Evolutionary conservation across 169 alveolate species (phyloP), one percentile per base, ranked within the genome.

Genomic region (Plasmodium yoelii): DNA sequence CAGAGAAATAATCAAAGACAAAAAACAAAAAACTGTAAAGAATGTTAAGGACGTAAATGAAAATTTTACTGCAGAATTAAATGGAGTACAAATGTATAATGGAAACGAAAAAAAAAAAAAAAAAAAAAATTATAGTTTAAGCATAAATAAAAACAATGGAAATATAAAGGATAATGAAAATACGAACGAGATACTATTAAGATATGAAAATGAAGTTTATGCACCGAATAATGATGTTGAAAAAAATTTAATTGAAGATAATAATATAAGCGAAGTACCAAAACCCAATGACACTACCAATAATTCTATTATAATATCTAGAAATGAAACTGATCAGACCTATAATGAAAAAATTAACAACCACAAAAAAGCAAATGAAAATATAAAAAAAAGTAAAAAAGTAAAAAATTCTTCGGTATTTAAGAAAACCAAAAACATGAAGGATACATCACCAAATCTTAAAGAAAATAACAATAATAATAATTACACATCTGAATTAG

Each of bases 391-490:
- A 55, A 82, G 12, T 22, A 67, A 46, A 47, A 82, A 61, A 61
- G 44, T 18, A 42, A 82, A 57, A 19, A 42, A 77, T 18, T 5
- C 57, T 26, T 68, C 13, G n/a, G 51, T 51, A 47, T 64, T 19
- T 64, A 77, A 51, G 34, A 77, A 51, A 77, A 13, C 77, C 22
- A 77, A 77, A 64, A 64, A n/a, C 49, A 39, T 69, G 49, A 77
- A 42, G 34, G 69, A 77, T 77, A 28, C 70, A 10, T 24, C 53
- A 64, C 60, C 22, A 64, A 42, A 69, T 44, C 47, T 26, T 24
- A 71, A 71, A 70, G 80, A 86, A 39, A n/a, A 73, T 53, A 68
- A 63, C 44, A 24, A 53, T 15, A 69, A 86, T 51, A 13, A 73
- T 53, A 68, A 63, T 55, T 44, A 53, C 12, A 22, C 60, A 28